Evolutionary conservation across 148 eudicot species (phyloP), one percentile per base, ranked within the genome.

Genomic region (Spergularia bocconei): DNA sequence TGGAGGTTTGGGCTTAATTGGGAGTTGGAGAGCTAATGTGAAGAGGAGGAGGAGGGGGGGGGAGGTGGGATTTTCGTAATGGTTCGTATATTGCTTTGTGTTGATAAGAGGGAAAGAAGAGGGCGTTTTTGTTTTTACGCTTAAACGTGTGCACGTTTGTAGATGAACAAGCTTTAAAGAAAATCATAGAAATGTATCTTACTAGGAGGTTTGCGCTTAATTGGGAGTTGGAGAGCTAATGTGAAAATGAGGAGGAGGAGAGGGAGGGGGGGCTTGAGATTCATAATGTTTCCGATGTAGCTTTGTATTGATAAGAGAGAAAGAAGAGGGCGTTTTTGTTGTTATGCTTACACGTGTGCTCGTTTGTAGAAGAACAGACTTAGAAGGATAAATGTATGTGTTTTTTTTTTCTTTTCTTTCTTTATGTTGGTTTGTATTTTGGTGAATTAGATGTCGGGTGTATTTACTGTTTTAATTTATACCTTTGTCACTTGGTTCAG

Each of bases 401-500:
- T 13, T 65, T 17, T 2, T 0, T 0, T 44, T 44, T 0, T 0
- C 6, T 44, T 44, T 44, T 9, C 57, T 56, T 41, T 29, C 62
- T 63, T 13, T 16, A 7, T 70, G 58, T 29, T 16, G 48, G n/a
- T 38, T 63, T 12, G 13, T 51, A 53, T 2, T 68, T 76, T 21
- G 51, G 5, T 4, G 23, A 65, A 36, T 63, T 39, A 17, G 56
- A 58, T 67, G 68, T 50, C 48, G 36, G 36, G 36, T 29, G 36
- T 54, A 15, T n/a, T 19, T 15, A 69, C 47, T 47, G 51, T 67
- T 60, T 44, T 55, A 36, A 29, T 23, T 16, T 11, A 4, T 58
- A 15, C 61, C 63, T 67, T 71, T 36, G 23, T 59, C 29, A 66
- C 61, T 67, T 23, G 74, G 66, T n/a, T 76, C 76, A 88, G 92